Evolutionary conservation across 345 rosid species (phyloP), one percentile per base, ranked within the genome.

Genomic region (Hevea brasiliensis): DNA sequence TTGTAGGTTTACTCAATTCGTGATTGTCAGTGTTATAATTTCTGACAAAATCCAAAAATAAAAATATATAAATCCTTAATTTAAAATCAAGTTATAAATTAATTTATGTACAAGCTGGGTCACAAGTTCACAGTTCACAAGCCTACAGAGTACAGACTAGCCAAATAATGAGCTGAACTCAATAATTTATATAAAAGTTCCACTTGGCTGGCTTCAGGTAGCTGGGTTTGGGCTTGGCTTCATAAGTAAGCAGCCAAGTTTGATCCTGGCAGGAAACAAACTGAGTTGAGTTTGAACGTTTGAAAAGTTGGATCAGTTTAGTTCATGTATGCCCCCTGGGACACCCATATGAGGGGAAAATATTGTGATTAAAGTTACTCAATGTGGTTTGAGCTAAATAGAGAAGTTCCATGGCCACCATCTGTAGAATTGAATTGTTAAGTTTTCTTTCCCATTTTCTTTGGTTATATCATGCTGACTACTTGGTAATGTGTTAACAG

Each of bases 401-500:
- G 17, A 50, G 26, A 47, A 18, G 8, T 11, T 8, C 27, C 24
- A 56, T 10, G 2, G 51, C 41, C 32, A 14, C 15, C 50, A 12
- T 51, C 18, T 26, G 8, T 51, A 7, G 11, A 21, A n/a, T 40
- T 47, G 27, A 15, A 44, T 21, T 57, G 18, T 58, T 23, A 9
- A 4, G 29, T 68, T 42, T 26, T 4, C 32, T 50, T 53, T 1
- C 6, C 14, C 24, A 17, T 51, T 11, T 54, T 8, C 9, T 4
- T 29, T 55, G 8, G 45, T 26, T 13, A 26, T 48, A 20, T 42
- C n/a, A 44, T 29, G 15, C 41, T 65, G 21, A 35, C 42, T n/a
- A 47, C 53, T 48, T 67, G 47, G 29, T 55, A 32, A 70, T 47
- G 21, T 73, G 62, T 61, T 44, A 9, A 40, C 85, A 94, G 98